phyloP scores from a whole-genome alignment of 768 basidiomycete genomes.

The Chalciporus pseudorubinellus region DNA sequence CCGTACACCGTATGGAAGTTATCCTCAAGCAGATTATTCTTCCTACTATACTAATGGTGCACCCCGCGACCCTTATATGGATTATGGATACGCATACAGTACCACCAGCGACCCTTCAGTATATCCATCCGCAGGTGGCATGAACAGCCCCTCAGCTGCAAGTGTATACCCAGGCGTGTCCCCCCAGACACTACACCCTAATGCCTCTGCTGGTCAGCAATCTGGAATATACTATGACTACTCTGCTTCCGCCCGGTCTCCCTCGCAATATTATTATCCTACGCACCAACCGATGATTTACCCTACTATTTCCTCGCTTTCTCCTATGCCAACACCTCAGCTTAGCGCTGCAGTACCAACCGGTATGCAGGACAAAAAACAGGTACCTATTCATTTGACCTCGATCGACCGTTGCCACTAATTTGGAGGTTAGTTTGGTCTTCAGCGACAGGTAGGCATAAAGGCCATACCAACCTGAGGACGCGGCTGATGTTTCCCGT shows the following conservation, averaged over 20 bases:
- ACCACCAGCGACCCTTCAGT: conserved; percentile 47
- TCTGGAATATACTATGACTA: conserved; percentile 62
- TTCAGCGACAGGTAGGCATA: conserved; percentile 46
- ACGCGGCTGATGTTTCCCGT: not conserved
- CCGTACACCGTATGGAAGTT: conserved; percentile 47
- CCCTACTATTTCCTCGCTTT: conserved; percentile 48
- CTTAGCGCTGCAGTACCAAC: conserved; percentile 39
- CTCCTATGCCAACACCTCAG: conserved; percentile 54
- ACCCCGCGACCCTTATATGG: conserved; percentile 48
- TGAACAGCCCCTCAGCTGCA: conserved; percentile 43
- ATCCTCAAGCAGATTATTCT: conserved; percentile 56
- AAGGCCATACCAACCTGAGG: not conserved
- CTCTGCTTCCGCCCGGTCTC: conserved; percentile 42
- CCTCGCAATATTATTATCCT: conserved; percentile 62
- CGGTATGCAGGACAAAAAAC: conserved; percentile 54
- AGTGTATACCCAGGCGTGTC: conserved; percentile 49
- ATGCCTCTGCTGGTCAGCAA: conserved; percentile 44
- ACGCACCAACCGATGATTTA: conserved; percentile 59
- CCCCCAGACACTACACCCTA: conserved; percentile 42
- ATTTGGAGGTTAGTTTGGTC: conserved; percentile 36
- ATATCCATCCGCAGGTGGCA: conserved; percentile 47
- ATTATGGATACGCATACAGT: conserved; percentile 59
- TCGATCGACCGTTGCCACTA: conserved; percentile 6
- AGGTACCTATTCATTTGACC: conserved; percentile 39
- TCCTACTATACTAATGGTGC: conserved; percentile 55